Conservation (phyloP, 2,329 filamentous ascomycete species). For the Aureobasidium sp. region DNA sequence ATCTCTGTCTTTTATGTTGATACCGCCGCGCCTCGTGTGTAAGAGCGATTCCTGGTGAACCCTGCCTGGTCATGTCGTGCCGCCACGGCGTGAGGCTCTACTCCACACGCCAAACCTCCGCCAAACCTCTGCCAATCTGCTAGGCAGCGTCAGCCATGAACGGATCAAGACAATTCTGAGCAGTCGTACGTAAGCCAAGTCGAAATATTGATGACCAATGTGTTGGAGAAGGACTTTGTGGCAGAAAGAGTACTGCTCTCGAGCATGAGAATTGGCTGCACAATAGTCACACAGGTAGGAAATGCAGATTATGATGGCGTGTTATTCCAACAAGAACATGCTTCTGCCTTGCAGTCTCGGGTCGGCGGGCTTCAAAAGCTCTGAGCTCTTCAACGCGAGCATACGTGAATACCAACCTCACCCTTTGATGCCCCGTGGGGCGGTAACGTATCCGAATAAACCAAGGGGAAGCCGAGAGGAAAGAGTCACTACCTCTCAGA, state of each 20-base stretch:
- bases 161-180: neutral
- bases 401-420: no score
- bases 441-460: neutral
- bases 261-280: neutral
- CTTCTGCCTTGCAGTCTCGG: neutral
- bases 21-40: neutral
- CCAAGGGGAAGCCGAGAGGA: slow-evolving; percentile 1
- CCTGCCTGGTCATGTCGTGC: slow-evolving; percentile 4
- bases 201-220: neutral
- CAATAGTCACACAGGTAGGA: neutral
- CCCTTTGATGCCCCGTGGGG: neutral
- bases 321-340: neutral
- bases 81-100: neutral
- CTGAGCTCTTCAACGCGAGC: no score
- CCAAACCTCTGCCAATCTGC: slow-evolving; percentile 8
- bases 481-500: neutral
- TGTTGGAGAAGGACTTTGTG: neutral
- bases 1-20: no score
- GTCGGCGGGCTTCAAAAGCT: no score
- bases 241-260: no score
- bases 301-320: neutral
- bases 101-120: neutral
- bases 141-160: slow-evolving; percentile 20
- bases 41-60: neutral
- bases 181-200: neutral